phyloP scores from a whole-genome alignment of 768 basidiomycete genomes.

The Lentinula sp. region DNA sequence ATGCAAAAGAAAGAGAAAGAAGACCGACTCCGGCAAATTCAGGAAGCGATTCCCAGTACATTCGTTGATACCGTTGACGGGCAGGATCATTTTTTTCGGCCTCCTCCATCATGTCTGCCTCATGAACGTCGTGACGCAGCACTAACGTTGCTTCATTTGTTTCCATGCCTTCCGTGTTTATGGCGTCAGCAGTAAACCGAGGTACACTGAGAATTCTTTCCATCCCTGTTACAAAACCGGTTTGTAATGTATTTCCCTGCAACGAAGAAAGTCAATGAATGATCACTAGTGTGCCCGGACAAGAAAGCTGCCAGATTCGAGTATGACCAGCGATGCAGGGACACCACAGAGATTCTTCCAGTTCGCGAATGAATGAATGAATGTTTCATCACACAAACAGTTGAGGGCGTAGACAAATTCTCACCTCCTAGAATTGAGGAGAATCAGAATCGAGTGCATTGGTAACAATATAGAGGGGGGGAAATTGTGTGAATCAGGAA shows the following conservation, averaged over 20 bases:
- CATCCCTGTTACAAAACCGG: slow-evolving; percentile 78
- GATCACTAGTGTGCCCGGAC: background rate
- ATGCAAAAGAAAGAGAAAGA: background rate
- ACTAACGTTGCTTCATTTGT: slow-evolving; percentile 3
- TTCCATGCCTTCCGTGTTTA: slow-evolving; percentile 12
- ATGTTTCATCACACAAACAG: slow-evolving; percentile 40
- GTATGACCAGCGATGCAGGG: slow-evolving; percentile 49
- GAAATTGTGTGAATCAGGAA: slow-evolving; percentile 6
- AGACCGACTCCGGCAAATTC: slow-evolving; percentile 57
- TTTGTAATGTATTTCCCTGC: slow-evolving; percentile 66
- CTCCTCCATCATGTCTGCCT: slow-evolving; percentile 60
- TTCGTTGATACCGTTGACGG: slow-evolving; percentile 59
- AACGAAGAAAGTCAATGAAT: background rate
- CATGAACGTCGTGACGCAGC: slow-evolving; percentile 41
- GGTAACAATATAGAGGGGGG: background rate
- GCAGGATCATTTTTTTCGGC: slow-evolving; percentile 47
- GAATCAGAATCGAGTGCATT: background rate
- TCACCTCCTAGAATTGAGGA: slow-evolving; percentile 30
- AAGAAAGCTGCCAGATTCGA: slow-evolving; percentile 53
- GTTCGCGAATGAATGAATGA: slow-evolving; percentile 77
- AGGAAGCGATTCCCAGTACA: slow-evolving; percentile 75
- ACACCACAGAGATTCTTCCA: slow-evolving; percentile 51
- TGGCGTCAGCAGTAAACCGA: background rate
- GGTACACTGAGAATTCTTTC: slow-evolving; percentile 65
- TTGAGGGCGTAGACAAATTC: slow-evolving; percentile 11